Conservation (phyloP, 1,284 basidiomycete species). For the Puccinia brachypodii region DNA sequence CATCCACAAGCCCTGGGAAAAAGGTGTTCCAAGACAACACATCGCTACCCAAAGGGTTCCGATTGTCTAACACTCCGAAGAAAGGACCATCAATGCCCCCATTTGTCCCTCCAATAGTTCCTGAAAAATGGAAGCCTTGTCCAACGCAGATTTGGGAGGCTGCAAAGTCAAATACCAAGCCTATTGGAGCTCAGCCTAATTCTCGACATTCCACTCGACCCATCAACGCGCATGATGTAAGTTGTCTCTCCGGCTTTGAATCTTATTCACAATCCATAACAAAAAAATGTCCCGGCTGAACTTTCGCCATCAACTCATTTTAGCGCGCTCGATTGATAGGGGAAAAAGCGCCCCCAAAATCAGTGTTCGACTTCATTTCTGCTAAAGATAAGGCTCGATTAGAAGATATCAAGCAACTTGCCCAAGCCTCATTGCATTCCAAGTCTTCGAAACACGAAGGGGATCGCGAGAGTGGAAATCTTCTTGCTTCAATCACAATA, state of each 20-base stretch:
- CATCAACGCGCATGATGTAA: slow-evolving; percentile 55
- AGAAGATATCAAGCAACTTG: slow-evolving; percentile 63
- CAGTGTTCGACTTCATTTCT: slow-evolving; percentile 89
- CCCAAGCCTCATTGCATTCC: slow-evolving; percentile 6
- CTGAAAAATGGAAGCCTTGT: slow-evolving; percentile 78
- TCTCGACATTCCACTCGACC: slow-evolving; percentile 55
- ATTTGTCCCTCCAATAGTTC: slow-evolving; percentile 73
- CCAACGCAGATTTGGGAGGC: slow-evolving; percentile 73
- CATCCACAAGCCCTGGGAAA: slow-evolving; percentile 51
- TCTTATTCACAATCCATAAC: slow-evolving; percentile 50
- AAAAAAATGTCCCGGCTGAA: slow-evolving; percentile 23
- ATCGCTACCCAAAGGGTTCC: slow-evolving; percentile 35
- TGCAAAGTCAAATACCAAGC: slow-evolving; percentile 56
- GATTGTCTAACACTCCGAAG: not conserved
- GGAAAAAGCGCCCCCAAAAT: slow-evolving; percentile 64
- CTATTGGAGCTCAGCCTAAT: slow-evolving; percentile 58
- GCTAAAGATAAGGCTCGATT: slow-evolving; percentile 84
- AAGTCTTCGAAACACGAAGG: slow-evolving; percentile 1
- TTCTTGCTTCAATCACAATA: slow-evolving; percentile 59
- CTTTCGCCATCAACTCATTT: not conserved
- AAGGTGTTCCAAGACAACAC: slow-evolving; percentile 55
- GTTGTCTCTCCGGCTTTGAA: slow-evolving; percentile 1
- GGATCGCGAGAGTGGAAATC: not conserved
- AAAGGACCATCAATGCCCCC: slow-evolving; percentile 58
- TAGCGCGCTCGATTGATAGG: slow-evolving; percentile 80